Base-by-base conservation (phyloP, 1,139 yeast species). In the Suhomyces choctaworum region DNA sequence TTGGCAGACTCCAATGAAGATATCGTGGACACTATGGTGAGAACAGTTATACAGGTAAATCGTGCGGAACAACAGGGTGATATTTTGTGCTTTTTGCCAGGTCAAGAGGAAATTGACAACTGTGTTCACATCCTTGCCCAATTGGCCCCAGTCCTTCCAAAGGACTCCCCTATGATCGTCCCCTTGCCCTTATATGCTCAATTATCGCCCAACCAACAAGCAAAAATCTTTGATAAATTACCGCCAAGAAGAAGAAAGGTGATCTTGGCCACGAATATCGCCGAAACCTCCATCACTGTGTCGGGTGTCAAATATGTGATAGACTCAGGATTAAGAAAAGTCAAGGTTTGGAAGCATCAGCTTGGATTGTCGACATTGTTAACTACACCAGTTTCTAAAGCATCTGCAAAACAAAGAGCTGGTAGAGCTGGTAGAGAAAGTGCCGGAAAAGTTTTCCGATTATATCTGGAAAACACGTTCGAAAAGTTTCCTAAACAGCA, bases 371-470 rank as follows among this genome's bases (percentile, higher is more conserved):
- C 96, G 9, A 86, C 97, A 0, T 74, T 92, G 53, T 66, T 90
- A 32, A 89, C 97, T 0, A 88, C 94, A 0, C 92, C 98, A 1
- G 82, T 94, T 13, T 89, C 97, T 0, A 89, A 86, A 53, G 95
- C 97, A 0, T 85, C 96, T 26, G 98, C 98, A 0, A 78, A 84
- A 28, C 99, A 92, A 65, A 73, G 99, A 62, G 82, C 94, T 39
- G 99, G 99, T 58, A 86, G 99, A 73, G 98, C 98, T 17, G 99
- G 99, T 47, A 87, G 99, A 78, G 97, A 92, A 64, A 79, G 85
- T 27, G 58, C 61, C 4, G 99, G 99, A 34, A 92, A 90, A 58
- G 89, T 95, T 25, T 92, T 74, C 59, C 68, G 98, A 41, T 64
- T 92, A 24, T 94, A 84, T 56, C 80, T 85, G 37, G 97, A 90